phyloP scores from a whole-genome alignment of 495 filamentous ascomycete genomes.

The Talaromyces liani region DNA sequence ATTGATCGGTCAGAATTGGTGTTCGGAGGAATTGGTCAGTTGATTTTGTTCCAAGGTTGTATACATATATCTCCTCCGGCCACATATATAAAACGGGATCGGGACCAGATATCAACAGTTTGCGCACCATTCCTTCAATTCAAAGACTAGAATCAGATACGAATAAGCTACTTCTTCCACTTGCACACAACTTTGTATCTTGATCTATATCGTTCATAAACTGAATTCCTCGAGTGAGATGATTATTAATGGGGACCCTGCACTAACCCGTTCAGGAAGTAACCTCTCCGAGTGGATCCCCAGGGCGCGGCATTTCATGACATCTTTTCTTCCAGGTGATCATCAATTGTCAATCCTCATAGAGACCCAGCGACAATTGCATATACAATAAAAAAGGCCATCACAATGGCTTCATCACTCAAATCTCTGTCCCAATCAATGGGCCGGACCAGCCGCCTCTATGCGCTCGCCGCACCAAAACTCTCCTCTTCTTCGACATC shows the following conservation, averaged over 20 bases:
- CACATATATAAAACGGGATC: too few relatives aligned
- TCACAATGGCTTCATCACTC: background rate
- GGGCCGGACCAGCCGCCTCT: background rate
- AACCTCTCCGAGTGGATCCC: background rate
- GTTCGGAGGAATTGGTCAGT: too few relatives aligned
- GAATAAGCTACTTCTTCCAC: too few relatives aligned
- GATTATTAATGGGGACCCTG: background rate
- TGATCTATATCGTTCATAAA: too few relatives aligned
- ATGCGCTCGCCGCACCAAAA: background rate
- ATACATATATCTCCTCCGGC: too few relatives aligned
- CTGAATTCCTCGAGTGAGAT: too few relatives aligned
- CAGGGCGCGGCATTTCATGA: background rate
- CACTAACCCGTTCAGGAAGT: background rate
- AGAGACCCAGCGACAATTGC: background rate
- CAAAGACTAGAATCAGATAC: too few relatives aligned
- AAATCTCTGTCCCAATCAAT: background rate
- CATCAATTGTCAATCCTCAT: background rate
- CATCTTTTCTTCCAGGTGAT: background rate
- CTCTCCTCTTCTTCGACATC: background rate
- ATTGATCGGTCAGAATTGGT: too few relatives aligned
- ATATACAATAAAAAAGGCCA: background rate
- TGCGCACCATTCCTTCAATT: too few relatives aligned
- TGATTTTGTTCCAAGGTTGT: too few relatives aligned
- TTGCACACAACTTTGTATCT: too few relatives aligned
- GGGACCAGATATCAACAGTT: too few relatives aligned